phyloP scores from a whole-genome alignment of 1,284 basidiomycete species.

The Fomitopsis betulina region DNA sequence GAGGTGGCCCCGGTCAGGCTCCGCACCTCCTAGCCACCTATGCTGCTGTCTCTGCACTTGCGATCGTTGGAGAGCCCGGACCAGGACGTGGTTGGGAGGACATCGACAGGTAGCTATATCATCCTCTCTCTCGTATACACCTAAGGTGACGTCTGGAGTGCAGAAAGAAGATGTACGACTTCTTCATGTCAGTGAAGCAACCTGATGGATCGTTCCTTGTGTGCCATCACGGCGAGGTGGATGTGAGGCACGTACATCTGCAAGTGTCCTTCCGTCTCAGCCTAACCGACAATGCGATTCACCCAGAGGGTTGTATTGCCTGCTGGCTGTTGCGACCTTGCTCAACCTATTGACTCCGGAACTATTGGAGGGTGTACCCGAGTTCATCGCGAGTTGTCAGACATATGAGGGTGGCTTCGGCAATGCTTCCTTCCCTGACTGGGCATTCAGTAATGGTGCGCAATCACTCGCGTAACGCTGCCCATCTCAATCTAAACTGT shows the following conservation, averaged over 20 bases:
- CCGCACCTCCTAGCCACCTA: constrained; percentile 91
- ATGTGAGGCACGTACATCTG: constrained; percentile 66
- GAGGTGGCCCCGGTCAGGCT: constrained; percentile 86
- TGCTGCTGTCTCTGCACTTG: constrained; percentile 81
- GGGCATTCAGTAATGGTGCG: constrained; percentile 23
- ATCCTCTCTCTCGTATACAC: not conserved
- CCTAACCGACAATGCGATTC: not conserved
- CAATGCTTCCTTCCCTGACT: constrained; percentile 68
- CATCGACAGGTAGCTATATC: constrained; percentile 59
- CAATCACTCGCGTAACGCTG: not conserved
- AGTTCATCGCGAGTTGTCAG: constrained; percentile 80
- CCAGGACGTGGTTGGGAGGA: constrained; percentile 79
- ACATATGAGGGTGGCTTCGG: constrained; percentile 98
- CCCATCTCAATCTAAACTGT: not conserved
- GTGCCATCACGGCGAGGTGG: constrained; percentile 85
- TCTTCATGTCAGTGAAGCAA: constrained; percentile 92
- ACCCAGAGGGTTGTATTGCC: constrained; percentile 70
- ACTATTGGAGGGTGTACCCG: constrained; percentile 64
- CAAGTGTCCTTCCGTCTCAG: not conserved
- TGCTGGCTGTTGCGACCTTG: constrained; percentile 65
- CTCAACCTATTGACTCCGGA: constrained; percentile 86
- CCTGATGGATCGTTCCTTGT: constrained; percentile 94
- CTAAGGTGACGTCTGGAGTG: not conserved
- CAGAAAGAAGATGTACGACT: constrained; percentile 65
- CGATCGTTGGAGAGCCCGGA: constrained; percentile 75